Base-by-base conservation (phyloP, 176 grass and related monocot genomes). In the Areca catechu region DNA sequence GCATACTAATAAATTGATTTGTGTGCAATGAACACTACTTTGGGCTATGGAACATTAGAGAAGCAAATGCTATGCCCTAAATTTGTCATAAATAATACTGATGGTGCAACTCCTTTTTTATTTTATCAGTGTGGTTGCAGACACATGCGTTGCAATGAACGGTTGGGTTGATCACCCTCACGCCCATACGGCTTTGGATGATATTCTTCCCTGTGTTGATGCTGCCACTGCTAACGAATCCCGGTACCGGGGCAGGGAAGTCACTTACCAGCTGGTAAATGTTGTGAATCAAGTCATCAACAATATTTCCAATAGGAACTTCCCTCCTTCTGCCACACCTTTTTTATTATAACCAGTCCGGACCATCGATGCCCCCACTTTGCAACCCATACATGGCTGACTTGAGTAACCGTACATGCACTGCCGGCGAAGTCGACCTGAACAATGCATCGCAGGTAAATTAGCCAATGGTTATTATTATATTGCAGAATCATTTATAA, bases 291-390 rank as follows among this genome's bases (percentile, higher is more conserved):
- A 85, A 63, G 93, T 98, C 62, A 79, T 98, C 60, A 60, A 58
- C 69, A 98, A 98, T 67, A 80, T 98, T 69, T 85, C 86, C 16
- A 98, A 98, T 65, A 18, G 54, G 5, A 64, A 98, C 66, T 80
- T 85, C 76, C 84, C 87, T 18, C 76, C 84, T 6, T 0, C 15
- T 79, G 19, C 21, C 57, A 52, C 0, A 43, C 77, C 78, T 43
- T 63, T n/a, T 98, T n/a, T 92, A 91, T 56, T 92, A 77, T 66
- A 98, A 98, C 61, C 93, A 98, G 62, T 98, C 93, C 5, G 93
- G 93, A 0, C 93, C 84, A 0, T 64, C 68, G 17, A 89, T 98
- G 81, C 87, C 87, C 0, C 1, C 22, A 12, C 84, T 98, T 19
- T 98, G 93, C 78, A 80, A 82, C 74, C 93, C 93, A 0, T 85